Base-by-base conservation (phyloP, 345 rosid genomes). In the Moricandia arvensis region DNA sequence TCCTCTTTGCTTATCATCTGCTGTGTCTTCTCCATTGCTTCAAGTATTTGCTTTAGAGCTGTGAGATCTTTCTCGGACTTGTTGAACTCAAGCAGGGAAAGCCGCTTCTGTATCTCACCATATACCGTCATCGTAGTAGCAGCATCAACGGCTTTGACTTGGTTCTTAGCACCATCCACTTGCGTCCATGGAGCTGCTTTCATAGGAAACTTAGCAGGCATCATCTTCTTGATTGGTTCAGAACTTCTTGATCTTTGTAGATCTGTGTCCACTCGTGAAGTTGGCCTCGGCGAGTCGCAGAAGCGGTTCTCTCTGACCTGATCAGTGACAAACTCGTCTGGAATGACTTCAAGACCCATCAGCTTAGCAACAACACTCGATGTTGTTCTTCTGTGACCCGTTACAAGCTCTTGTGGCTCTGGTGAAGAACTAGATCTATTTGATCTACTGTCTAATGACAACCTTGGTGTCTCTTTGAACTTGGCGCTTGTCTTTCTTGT, bases 371-470 rank as follows among this genome's bases (percentile, higher is more conserved):
- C 89, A 59, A 91, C 85, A 68, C 88, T 84, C 4, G 97, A 87
- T 5, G 92, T 81, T 68, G 87, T 77, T 69, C 74, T 87, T 58
- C 76, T 79, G 57, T 75, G 79, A 77, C 79, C 79, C 72, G 86
- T 85, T 80, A 82, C 87, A 26, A 78, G 85, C 66, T 86, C 91
- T 74, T 80, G 89, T 26, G 82, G 85, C 80, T 65, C 81, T 35
- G 68, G 65, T 62, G 77, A 83, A 73, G 58, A 49, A 69, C 76
- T 81, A 24, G 76, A 59, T 45, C 74, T 72, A 67, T 71, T 76
- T 17, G 80, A 85, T 83, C 87, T 89, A 76, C 98, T 91, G 84
- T 92, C 98, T 71, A 96, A 70, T 13, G 99, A 93, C 74, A 93
- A 80, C 81, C 99, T 88, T 1, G 96, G 99, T 24, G 85, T 83